A percentile compares a stretch with the other conserved stretches of the same genome.
phyloP scores from a whole-genome alignment of 2,329 filamentous ascomycete genomes.

The Botryosphaeria agaves region DNA sequence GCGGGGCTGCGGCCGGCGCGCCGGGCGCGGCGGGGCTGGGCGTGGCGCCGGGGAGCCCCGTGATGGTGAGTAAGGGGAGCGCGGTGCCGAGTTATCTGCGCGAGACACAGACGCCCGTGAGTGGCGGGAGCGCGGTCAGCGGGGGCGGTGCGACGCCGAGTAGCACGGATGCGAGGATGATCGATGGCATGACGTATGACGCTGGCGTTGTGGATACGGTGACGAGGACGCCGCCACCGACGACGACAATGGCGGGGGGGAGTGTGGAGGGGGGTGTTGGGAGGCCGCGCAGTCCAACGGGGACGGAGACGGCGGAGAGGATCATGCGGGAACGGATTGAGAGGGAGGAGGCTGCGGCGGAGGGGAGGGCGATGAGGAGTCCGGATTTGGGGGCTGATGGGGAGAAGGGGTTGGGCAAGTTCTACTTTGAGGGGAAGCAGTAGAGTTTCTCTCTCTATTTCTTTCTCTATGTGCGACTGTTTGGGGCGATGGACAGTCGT shows the following conservation, averaged over 20 bases:
- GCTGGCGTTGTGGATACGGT: conserved; percentile 21
- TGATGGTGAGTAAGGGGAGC: conserved; percentile 6
- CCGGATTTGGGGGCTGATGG: conserved; percentile 19
- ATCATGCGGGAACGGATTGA: conserved; percentile 45
- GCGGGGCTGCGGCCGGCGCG: conserved; percentile 46
- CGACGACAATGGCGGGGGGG: conserved; percentile 3
- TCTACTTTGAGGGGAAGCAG: conserved; percentile 41
- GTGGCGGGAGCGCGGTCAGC: conserved; percentile 12
- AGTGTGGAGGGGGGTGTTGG: conserved; percentile 4
- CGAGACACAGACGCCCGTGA: conserved; percentile 10
- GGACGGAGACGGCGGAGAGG: conserved; percentile 42
- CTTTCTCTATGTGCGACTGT: too few species aligned
- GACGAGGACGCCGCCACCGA: conserved; percentile 14
- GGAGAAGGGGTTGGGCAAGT: conserved; percentile 31
- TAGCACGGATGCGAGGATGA: conserved; percentile 22
- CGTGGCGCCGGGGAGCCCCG: neutral
- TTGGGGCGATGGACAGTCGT: too few species aligned
- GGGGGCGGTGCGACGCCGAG: conserved; percentile 17
- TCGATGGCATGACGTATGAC: conserved; percentile 30
- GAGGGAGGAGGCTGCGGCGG: conserved; percentile 24
- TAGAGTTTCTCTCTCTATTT: too few species aligned
- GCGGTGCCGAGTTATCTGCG: conserved; percentile 16
- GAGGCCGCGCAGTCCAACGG: conserved; percentile 10
- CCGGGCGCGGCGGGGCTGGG: conserved; percentile 4
- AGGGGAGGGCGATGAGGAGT: conserved; percentile 24